phyloP scores from a whole-genome alignment of 257 asterid species.

The Sherardia arvensis region DNA sequence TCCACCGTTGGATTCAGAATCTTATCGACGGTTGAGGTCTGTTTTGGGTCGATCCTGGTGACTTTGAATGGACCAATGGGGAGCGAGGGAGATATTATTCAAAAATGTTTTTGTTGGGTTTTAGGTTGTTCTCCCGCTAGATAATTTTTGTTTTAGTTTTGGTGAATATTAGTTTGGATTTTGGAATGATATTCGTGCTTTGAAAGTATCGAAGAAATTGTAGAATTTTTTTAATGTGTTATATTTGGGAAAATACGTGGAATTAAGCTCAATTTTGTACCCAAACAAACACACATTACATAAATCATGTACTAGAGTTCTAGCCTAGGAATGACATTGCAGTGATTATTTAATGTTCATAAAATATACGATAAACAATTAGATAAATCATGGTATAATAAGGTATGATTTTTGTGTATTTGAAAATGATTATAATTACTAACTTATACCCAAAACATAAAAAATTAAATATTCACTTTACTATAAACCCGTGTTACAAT shows the following conservation, averaged over 20 bases:
- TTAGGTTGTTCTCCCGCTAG: conserved; percentile 15
- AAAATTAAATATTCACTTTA: too few species aligned
- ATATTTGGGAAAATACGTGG: not conserved
- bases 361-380: too few species aligned
- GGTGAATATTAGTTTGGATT: not conserved
- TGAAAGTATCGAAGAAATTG: not conserved
- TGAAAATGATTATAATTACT: too few species aligned
- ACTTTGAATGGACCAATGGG: conserved; percentile 22
- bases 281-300: not conserved
- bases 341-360: too few species aligned
- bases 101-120: conserved; percentile 4
- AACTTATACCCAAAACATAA: too few species aligned
- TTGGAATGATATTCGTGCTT: not conserved
- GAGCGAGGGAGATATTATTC: conserved; percentile 7
- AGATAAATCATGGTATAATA: too few species aligned
- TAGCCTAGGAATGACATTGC: not conserved
- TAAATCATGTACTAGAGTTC: not conserved
- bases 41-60: conserved; percentile 14
- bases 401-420: too few species aligned
- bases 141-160: not conserved
- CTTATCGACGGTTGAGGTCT: conserved; percentile 7
- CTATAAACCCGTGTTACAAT: too few species aligned
- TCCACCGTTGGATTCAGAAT: conserved; percentile 16
- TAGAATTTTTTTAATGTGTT: too few species aligned
- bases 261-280: not conserved